Conservation (phyloP, 371 early-diverging fungal genomes). For the Syncephalastrum racemosum region DNA sequence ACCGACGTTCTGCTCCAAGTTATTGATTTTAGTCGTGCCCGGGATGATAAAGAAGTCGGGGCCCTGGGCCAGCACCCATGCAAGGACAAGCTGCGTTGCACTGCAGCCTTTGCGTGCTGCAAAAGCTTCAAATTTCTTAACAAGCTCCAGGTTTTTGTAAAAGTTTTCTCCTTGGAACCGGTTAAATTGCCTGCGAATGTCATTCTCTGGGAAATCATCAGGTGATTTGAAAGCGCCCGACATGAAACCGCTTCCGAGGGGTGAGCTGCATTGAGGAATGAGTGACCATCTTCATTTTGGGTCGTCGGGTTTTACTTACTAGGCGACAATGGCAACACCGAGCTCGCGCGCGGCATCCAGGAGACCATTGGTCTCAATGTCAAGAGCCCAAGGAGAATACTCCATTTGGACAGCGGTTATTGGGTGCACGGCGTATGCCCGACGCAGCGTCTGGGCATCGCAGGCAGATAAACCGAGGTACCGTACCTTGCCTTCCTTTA, state of each 20-base stretch:
- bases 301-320: slow-evolving; percentile 11
- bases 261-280: slow-evolving; percentile 11
- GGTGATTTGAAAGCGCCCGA: slow-evolving; percentile 42
- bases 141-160: slow-evolving; percentile 51
- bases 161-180: slow-evolving; percentile 52
- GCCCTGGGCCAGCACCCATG: slow-evolving; percentile 57
- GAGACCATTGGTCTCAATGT: slow-evolving; percentile 52
- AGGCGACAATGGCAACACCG: slow-evolving; percentile 57
- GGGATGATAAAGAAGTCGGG: slow-evolving; percentile 47
- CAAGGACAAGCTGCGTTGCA: slow-evolving; percentile 45
- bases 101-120: slow-evolving; percentile 42
- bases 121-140: slow-evolving; percentile 36
- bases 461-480: slow-evolving; percentile 65
- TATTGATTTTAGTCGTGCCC: slow-evolving; percentile 49
- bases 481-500: slow-evolving; percentile 58
- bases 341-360: slow-evolving; percentile 55
- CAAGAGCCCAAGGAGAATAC: slow-evolving; percentile 53
- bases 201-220: slow-evolving; percentile 45
- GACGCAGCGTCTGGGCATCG: slow-evolving; percentile 48
- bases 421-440: slow-evolving; percentile 67
- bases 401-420: slow-evolving; percentile 63
- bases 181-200: slow-evolving; percentile 45
- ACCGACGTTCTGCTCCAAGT: slow-evolving; percentile 53
- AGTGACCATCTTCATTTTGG: not conserved
- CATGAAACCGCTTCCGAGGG: slow-evolving; percentile 61